These are phyloP conservation scores for Casaregolazyma lundiana DNA, from an alignment of 1,139 yeast genomes.

Conservation along the genomic window DNA sequence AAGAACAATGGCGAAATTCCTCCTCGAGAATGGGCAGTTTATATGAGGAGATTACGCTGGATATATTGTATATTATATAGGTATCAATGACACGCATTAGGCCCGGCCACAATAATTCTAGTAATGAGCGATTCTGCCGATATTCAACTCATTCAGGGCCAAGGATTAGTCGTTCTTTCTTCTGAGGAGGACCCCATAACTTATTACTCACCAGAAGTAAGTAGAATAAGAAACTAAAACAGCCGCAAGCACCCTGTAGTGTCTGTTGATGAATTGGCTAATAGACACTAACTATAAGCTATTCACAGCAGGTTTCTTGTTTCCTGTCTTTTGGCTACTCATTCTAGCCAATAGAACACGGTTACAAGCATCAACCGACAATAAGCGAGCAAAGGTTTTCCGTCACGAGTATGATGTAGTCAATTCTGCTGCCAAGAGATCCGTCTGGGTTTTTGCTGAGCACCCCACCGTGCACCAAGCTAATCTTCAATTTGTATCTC, in stretches of 20 bases:
- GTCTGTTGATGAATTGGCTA: too few relatives aligned
- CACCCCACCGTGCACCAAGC: neutral
- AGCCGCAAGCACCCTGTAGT: too few relatives aligned
- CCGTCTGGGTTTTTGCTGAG: neutral
- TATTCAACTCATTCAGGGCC: neutral
- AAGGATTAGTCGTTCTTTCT: neutral
- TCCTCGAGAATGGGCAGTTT: neutral
- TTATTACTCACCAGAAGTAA: neutral
- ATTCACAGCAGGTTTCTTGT: slow-evolving; percentile 3
- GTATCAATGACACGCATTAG: neutral
- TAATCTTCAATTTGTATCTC: neutral
- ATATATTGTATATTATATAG: neutral
- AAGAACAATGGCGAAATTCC: neutral
- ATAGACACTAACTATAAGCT: too few relatives aligned
- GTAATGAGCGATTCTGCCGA: neutral
- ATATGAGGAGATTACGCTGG: neutral
- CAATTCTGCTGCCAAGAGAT: neutral
- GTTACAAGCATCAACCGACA: neutral
- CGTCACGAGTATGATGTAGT: neutral
- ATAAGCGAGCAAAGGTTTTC: neutral
- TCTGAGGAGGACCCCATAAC: neutral
- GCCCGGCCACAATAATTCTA: neutral
- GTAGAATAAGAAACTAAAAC: too few relatives aligned
- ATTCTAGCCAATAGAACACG: neutral
- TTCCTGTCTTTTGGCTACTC: slow-evolving; percentile 8